Percentiles rank a stretch among this genome's conserved stretches.
Conservation (phyloP, 768 basidiomycete species). For the Suillus hirtellus region DNA sequence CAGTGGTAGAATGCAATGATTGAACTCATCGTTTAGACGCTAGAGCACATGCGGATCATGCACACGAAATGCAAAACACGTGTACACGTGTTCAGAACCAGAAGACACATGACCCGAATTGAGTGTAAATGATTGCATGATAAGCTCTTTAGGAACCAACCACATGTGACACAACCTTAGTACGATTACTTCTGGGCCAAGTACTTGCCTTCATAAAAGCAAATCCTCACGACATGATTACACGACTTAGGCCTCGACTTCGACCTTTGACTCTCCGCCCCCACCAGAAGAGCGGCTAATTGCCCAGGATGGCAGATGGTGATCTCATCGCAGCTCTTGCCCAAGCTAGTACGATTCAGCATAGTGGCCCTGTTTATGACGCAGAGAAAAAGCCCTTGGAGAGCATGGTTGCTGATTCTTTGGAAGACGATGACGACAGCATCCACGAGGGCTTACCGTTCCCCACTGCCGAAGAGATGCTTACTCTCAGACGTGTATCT, state of each 20-base stretch:
- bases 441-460: constrained; percentile 57
- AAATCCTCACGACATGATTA: background rate
- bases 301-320: constrained; percentile 10
- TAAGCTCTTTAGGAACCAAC: background rate
- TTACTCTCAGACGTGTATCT: constrained; percentile 59
- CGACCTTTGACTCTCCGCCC: background rate
- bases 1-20: background rate
- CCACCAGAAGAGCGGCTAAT: background rate
- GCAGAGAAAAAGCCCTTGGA: constrained; percentile 28
- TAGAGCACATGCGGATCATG: background rate
- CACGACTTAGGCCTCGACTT: background rate
- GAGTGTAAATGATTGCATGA: background rate
- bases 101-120: background rate
- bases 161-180: background rate
- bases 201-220: background rate
- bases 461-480: constrained; percentile 62
- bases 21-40: background rate
- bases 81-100: background rate
- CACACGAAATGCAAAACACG: background rate
- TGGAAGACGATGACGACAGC: constrained; percentile 36
- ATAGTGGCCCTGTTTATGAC: constrained; percentile 3
- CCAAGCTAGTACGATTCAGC: constrained; percentile 15
- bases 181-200: background rate
- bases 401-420: constrained; percentile 9
- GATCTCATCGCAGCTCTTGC: constrained; percentile 14